These are phyloP conservation scores for Cordyceps cateniannulata DNA, from an alignment of 2,329 filamentous ascomycete species.

Conservation along the genomic window DNA sequence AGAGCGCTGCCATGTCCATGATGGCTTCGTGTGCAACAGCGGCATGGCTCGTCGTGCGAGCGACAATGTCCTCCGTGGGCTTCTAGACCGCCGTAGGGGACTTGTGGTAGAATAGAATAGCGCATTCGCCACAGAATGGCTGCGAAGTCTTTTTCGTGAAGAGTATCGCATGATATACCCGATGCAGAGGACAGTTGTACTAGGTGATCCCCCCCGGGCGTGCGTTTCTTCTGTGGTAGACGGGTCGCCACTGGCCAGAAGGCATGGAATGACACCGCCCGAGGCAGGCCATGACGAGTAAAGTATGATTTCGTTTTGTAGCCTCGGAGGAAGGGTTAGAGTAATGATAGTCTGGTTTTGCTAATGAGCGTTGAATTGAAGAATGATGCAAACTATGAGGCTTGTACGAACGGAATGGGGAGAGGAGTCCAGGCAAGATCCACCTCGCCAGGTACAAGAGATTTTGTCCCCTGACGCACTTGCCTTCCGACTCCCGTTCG, in stretches of 20 bases:
- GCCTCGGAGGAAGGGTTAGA: neutral
- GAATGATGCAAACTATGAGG: neutral
- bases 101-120: conserved; percentile 22
- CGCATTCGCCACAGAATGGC: conserved; percentile 28
- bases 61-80: conserved; percentile 15
- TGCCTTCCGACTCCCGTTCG: neutral
- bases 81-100: conserved; percentile 18
- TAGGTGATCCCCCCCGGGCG: conserved; percentile 19
- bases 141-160: conserved; percentile 15
- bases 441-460: neutral
- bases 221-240: conserved; percentile 18
- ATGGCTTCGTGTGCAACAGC: neutral
- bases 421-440: neutral
- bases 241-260: neutral
- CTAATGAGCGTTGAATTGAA: neutral
- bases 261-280: conserved; percentile 20
- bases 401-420: neutral
- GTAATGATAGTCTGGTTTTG: neutral
- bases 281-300: conserved; percentile 18
- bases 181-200: conserved; percentile 27
- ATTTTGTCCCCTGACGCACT: neutral
- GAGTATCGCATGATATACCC: conserved; percentile 22
- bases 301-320: neutral
- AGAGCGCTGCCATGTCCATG: neutral
- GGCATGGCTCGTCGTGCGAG: conserved; percentile 3